phyloP scores from a whole-genome alignment of 768 basidiomycete genomes.

The Phylloporus arenicola region DNA sequence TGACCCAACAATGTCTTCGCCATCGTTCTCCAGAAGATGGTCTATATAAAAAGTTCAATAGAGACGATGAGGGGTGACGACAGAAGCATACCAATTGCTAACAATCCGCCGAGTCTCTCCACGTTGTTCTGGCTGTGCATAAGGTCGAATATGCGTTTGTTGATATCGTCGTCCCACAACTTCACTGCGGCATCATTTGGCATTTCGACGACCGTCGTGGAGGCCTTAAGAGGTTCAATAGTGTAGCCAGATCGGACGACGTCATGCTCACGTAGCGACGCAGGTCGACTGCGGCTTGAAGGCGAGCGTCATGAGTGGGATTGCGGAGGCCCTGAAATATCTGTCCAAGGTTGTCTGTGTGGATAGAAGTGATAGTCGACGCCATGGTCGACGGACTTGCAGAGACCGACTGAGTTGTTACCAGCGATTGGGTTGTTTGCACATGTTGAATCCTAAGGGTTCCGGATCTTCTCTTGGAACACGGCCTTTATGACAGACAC shows the following conservation, averaged over 20 bases:
- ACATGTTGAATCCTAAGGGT: slow-evolving; percentile 24
- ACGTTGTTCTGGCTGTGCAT: slow-evolving; percentile 73
- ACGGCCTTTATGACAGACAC: too few relatives aligned
- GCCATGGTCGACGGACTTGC: slow-evolving; percentile 42
- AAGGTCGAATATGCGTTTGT: slow-evolving; percentile 71
- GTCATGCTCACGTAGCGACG: slow-evolving; percentile 60
- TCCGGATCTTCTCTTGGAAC: slow-evolving; percentile 9
- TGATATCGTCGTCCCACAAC: slow-evolving; percentile 83
- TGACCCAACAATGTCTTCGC: slow-evolving; percentile 77
- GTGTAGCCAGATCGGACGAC: slow-evolving; percentile 4
- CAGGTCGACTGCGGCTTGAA: slow-evolving; percentile 66
- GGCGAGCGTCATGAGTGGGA: slow-evolving; percentile 58
- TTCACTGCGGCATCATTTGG: slow-evolving; percentile 75
- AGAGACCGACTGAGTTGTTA: not conserved
- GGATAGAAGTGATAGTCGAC: slow-evolving; percentile 49
- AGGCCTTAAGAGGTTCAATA: slow-evolving; percentile 46
- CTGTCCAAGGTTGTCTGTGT: slow-evolving; percentile 55
- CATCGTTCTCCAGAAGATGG: slow-evolving; percentile 68
- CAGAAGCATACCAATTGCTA: slow-evolving; percentile 69
- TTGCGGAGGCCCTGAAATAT: slow-evolving; percentile 66
- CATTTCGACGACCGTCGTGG: slow-evolving; percentile 70
- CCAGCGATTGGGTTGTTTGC: slow-evolving; percentile 25
- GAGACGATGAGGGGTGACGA: not conserved
- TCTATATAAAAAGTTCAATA: slow-evolving; percentile 36
- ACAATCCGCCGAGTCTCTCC: slow-evolving; percentile 81